phyloP scores from a whole-genome alignment of 371 early-diverging fungal genomes.

The Rhizopus sp. region DNA sequence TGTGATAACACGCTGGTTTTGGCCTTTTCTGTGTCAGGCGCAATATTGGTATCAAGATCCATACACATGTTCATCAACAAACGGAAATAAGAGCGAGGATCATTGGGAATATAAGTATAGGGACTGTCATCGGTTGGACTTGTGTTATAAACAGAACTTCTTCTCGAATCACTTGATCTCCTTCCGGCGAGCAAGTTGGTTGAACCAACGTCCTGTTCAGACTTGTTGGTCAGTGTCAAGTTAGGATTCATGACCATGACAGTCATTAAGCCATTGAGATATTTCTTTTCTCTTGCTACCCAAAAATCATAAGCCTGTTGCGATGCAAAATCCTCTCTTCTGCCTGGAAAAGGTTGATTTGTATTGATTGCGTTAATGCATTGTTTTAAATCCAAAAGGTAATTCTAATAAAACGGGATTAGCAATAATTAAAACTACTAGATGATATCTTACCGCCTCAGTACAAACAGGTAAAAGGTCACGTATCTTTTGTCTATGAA shows the following conservation, averaged over 20 bases:
- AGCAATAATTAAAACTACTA: not conserved
- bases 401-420: conserved; percentile 27
- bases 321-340: conserved; percentile 48
- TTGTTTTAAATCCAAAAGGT: conserved; percentile 48
- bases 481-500: conserved; percentile 44
- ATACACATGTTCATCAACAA: conserved; percentile 60
- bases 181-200: conserved; percentile 36
- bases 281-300: conserved; percentile 49
- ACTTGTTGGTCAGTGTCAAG: conserved; percentile 29
- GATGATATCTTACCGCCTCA: conserved; percentile 37
- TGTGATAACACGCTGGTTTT: conserved; percentile 56
- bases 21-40: conserved; percentile 51
- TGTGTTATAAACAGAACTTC: conserved; percentile 12
- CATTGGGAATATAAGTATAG: conserved; percentile 58
- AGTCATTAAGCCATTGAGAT: conserved; percentile 48
- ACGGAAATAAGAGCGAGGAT: conserved; percentile 60
- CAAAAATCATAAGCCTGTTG: conserved; percentile 48
- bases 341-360: conserved; percentile 49
- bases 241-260: conserved; percentile 48
- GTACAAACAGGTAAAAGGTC: conserved; percentile 47
- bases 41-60: conserved; percentile 52
- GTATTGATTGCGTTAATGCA: conserved; percentile 50
- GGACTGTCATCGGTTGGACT: conserved; percentile 19
- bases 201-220: conserved; percentile 41
- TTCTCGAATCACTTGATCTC: conserved; percentile 11